A percentile compares a stretch with the other conserved stretches of the same genome.
Conservation (phyloP, 768 basidiomycete species). For the Calocybe indica region DNA sequence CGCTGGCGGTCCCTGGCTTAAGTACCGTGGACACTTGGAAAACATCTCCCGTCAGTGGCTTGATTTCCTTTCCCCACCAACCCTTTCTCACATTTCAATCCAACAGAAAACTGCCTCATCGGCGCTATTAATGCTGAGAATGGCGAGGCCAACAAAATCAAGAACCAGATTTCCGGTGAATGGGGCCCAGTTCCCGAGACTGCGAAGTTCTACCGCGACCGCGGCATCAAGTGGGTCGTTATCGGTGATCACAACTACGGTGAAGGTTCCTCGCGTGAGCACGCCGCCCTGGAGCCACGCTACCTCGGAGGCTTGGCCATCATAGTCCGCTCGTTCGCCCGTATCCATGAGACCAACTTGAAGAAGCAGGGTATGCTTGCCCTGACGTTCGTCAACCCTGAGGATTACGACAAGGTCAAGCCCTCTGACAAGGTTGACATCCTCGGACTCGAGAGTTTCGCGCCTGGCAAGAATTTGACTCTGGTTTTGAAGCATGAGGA, state of each 20-base stretch:
- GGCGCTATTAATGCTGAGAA: constrained; percentile 97
- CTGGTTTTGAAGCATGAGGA: constrained; percentile 78
- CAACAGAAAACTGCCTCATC: constrained; percentile 88
- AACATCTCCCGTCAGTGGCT: constrained; percentile 84
- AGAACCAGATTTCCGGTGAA: constrained; percentile 85
- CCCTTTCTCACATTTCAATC: constrained; percentile 5
- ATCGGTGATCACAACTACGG: constrained; percentile 96
- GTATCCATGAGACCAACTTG: constrained; percentile 97
- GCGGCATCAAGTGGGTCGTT: constrained; percentile 94
- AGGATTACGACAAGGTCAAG: constrained; percentile 90
- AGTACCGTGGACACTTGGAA: constrained; percentile 97
- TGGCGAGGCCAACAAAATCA: constrained; percentile 92
- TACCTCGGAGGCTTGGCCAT: constrained; percentile 94
- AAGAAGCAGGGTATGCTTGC: constrained; percentile 99
- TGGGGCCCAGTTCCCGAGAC: constrained; percentile 82
- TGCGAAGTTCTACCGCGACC: constrained; percentile 83
- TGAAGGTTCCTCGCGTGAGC: constrained; percentile 97
- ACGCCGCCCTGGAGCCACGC: constrained; percentile 93
- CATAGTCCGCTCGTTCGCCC: constrained; percentile 94
- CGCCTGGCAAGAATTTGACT: constrained; percentile 88
- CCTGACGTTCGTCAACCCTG: constrained; percentile 85
- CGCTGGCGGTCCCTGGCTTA: constrained; percentile 98
- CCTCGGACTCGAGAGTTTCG: constrained; percentile 81
- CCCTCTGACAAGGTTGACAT: constrained; percentile 89
- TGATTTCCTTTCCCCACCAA: not conserved